A percentile compares a stretch with the other conserved stretches of the same genome.
phyloP scores from a whole-genome alignment of 352 stramenopile genomes.

The Peronospora belbahrii region DNA sequence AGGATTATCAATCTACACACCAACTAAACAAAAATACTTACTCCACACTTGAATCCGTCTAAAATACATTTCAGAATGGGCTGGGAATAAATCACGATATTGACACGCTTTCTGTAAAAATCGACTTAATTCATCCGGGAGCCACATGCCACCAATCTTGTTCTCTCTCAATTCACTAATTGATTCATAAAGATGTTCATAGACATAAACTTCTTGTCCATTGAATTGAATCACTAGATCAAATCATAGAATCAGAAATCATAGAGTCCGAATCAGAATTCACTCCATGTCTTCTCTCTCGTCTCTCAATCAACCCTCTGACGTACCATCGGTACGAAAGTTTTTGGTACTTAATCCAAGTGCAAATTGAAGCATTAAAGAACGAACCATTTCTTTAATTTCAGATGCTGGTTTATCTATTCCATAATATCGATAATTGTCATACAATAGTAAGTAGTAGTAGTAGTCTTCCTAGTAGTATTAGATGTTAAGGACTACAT shows the following conservation, averaged over 20 bases:
- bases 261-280: no score
- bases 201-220: conserved; percentile 35
- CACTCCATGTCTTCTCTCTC: neutral
- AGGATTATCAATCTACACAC: no score
- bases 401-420: conserved; percentile 31
- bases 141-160: conserved; percentile 45
- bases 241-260: no score
- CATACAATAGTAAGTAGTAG: no score
- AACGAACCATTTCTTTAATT: conserved; percentile 39
- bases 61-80: conserved; percentile 50
- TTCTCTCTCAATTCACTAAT: conserved; percentile 54
- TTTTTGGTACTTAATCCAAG: conserved; percentile 57
- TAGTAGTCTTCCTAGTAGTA: no score
- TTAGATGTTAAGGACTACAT: no score
- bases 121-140: conserved; percentile 55
- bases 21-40: conserved; percentile 5
- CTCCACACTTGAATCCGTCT: conserved; percentile 57
- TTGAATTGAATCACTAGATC: conserved; percentile 33
- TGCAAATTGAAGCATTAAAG: conserved; percentile 51
- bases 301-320: neutral
- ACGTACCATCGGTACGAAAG: conserved; percentile 54
- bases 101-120: conserved; percentile 54
- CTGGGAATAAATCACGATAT: conserved; percentile 39
- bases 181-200: conserved; percentile 70
- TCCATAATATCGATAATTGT: no score